Evolutionary conservation across 345 rosid species (phyloP), one percentile per base, ranked within the genome.

Genomic region (Arabis hirsuta): DNA sequence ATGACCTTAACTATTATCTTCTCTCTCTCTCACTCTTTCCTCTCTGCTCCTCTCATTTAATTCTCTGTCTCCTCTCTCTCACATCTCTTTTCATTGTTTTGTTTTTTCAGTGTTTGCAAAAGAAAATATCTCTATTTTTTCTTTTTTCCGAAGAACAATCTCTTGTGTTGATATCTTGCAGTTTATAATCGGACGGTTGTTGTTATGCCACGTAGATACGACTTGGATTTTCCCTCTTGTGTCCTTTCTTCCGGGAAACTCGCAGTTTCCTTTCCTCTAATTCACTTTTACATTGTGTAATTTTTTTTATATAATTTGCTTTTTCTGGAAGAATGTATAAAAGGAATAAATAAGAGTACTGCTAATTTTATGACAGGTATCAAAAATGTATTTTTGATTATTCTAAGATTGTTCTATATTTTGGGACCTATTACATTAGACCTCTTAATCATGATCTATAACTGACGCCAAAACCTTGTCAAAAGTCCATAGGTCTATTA

Each of bases 181-280:
- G n/a, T 77, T 61, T 66, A 32, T 11, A 12, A 82, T 83, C 88
- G 0, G 48, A 73, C 77, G 88, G 76, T 29, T 16, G 0, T 0
- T 12, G 0, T 0, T 0, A 22, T 3, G 60, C 69, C 88, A 83
- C 88, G 88, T 81, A 65, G 26, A 47, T n/a, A 6, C 2, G n/a
- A 47, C 51, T 39, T 32, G 31, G 32, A 74, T 61, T 57, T 38
- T 41, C 50, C 54, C 26, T 67, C 31, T 41, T 67, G 24, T 70
- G 62, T 72, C 72, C 68, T 82, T 80, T 76, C 69, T 51, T 78
- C 94, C 86, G 76, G 76, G 72, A 83, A 84, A 82, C 81, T 77
- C 89, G 77, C 58, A 36, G 12, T 12, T 14, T 56, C 12, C 34
- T 26, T 62, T 7, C 39, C 6, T 9, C 19, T 2, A 34, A 50